phyloP scores from a whole-genome alignment of 2,329 filamentous ascomycete genomes.

The Teratosphaeria viscida region DNA sequence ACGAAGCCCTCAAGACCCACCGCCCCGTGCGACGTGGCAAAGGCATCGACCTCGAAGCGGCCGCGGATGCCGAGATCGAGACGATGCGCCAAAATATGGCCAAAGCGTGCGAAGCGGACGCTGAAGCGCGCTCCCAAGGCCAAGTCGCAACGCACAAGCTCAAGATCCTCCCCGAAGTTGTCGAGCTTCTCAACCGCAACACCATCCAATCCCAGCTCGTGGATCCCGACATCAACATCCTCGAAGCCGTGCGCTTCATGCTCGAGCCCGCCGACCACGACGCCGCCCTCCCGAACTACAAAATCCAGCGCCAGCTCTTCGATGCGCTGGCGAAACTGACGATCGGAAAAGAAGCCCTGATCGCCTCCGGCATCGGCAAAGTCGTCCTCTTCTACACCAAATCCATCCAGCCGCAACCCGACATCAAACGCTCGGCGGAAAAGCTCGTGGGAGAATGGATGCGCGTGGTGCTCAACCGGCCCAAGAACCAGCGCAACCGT shows the following conservation, averaged over 20 bases:
- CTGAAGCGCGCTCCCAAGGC: conserved; percentile 65
- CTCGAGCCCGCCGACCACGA: conserved; percentile 81
- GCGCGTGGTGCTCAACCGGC: conserved; percentile 72
- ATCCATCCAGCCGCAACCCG: conserved; percentile 76
- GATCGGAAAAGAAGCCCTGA: conserved; percentile 80
- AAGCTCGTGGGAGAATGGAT: conserved; percentile 92
- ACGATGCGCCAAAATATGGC: conserved; percentile 85
- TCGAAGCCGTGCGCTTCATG: conserved; percentile 94
- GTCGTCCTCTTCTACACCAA: conserved; percentile 95
- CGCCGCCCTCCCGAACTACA: conserved; percentile 87
- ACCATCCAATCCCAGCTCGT: conserved; percentile 75
- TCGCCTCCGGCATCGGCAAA: conserved; percentile 90
- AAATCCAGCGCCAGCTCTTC: conserved; percentile 93
- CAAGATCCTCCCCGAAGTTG: conserved; percentile 83
- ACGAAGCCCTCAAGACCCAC: conserved; percentile 76
- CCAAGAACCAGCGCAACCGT: conserved; percentile 87
- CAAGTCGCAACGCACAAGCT: conserved; percentile 86
- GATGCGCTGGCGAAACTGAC: conserved; percentile 67
- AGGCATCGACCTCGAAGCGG: conserved; percentile 83
- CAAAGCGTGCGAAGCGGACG: conserved; percentile 76
- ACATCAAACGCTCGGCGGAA: conserved; percentile 90
- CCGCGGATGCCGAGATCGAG: conserved; percentile 82
- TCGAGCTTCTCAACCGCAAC: conserved; percentile 79
- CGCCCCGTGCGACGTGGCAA: conserved; percentile 71
- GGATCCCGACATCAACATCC: conserved; percentile 87